Conservation (phyloP, 1,139 yeast species). For the Trichomonascaceae sp. region DNA sequence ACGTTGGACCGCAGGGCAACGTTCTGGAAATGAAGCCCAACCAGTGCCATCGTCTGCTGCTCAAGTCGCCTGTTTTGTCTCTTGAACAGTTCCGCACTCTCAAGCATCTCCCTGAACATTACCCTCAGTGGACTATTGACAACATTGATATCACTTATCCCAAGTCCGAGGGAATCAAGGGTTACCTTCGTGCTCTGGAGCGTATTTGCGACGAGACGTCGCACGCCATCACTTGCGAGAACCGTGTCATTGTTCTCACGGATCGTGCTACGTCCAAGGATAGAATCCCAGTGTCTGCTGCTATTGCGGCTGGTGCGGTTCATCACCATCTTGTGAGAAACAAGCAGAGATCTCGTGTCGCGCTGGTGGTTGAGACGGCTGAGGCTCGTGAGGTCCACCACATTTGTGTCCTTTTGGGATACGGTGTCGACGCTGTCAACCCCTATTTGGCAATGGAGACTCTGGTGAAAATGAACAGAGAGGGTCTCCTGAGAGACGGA, state of each 20-base stretch:
- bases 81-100: constrained; percentile 64
- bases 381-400: constrained; percentile 98
- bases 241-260: constrained; percentile 62
- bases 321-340: constrained; percentile 94
- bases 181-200: constrained; percentile 76
- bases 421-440: constrained; percentile 93
- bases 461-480: constrained; percentile 68
- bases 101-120: constrained; percentile 53
- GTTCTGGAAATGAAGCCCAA: constrained; percentile 81
- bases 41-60: constrained; percentile 79
- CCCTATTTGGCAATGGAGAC: constrained; percentile 93
- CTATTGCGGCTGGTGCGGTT: constrained; percentile 92
- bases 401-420: constrained; percentile 85
- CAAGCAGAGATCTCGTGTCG: constrained; percentile 93
- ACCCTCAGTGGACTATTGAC: constrained; percentile 77
- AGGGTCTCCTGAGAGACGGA: constrained; percentile 51
- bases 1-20: constrained; percentile 96
- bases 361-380: constrained; percentile 80
- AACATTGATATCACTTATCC: constrained; percentile 83
- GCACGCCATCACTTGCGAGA: constrained; percentile 63
- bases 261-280: constrained; percentile 51
- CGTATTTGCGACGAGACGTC: constrained; percentile 82
- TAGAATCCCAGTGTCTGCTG: constrained; percentile 73
- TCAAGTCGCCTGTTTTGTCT: constrained; percentile 72
- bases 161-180: constrained; percentile 69